A percentile compares a stretch with the other conserved stretches of the same genome.
Evolutionary conservation across 257 asterid genomes (phyloP).

Genomic region (Solanum pimpinellifolium): DNA sequence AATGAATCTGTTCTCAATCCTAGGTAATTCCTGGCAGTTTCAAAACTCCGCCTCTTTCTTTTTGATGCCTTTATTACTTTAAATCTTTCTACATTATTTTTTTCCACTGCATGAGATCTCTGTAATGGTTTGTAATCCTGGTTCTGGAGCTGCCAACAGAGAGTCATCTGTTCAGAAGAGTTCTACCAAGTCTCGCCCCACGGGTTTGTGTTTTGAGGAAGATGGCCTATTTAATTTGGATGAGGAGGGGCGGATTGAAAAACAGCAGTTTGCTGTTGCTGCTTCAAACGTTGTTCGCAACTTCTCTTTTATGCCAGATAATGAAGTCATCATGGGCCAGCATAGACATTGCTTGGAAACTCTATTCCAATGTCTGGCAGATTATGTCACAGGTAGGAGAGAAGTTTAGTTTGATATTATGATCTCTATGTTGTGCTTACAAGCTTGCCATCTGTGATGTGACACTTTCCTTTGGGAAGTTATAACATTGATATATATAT

Average conservation of each 20-base stretch:
- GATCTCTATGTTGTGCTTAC: neutral
- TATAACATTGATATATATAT: neutral
- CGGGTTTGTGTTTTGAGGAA: slow-evolving; percentile 97
- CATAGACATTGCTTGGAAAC: slow-evolving; percentile 92
- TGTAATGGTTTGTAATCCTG: slow-evolving; percentile 4
- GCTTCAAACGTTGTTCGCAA: slow-evolving; percentile 88
- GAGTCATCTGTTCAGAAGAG: slow-evolving; percentile 47
- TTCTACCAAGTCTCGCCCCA: slow-evolving; percentile 40
- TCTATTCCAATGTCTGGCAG: slow-evolving; percentile 82
- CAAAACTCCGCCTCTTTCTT: neutral
- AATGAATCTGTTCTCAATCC: slow-evolving; percentile 50
- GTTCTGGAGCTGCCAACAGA: slow-evolving; percentile 47
- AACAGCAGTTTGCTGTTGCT: slow-evolving; percentile 89
- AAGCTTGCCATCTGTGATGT: neutral
- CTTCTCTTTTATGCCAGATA: slow-evolving; percentile 97
- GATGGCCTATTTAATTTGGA: slow-evolving; percentile 89
- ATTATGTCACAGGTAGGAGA: slow-evolving; percentile 70
- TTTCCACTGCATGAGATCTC: neutral
- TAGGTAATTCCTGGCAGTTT: slow-evolving; percentile 24
- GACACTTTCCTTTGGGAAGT: neutral
- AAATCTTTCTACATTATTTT: neutral
- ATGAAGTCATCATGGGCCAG: slow-evolving; percentile 93
- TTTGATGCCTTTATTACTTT: neutral
- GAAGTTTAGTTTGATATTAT: neutral
- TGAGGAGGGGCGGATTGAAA: slow-evolving; percentile 88